Evolutionary conservation across 2,329 filamentous ascomycete genomes (phyloP).

Genomic region (Drechslera avenae): DNA sequence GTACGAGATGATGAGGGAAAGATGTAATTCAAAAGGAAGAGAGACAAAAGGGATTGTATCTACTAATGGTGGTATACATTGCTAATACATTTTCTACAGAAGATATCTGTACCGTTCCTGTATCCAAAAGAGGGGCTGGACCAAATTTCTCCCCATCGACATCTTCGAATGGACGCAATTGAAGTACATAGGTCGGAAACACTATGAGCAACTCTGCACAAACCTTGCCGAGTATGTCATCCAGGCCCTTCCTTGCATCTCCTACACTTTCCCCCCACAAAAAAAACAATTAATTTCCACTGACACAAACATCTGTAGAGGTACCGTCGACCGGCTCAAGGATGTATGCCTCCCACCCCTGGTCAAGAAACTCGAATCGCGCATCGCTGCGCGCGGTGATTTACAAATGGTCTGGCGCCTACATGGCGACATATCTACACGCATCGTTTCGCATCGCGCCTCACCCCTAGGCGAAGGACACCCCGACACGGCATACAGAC

Average conservation of each 20-base stretch:
- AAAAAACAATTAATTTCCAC: not conserved
- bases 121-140: constrained; percentile 19
- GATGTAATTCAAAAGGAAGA: not conserved
- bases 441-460: constrained; percentile 62
- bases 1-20: not conserved
- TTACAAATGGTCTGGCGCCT: constrained; percentile 55
- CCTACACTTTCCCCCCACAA: not conserved
- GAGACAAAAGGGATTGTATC: too few species aligned
- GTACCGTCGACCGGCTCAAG: constrained; percentile 29
- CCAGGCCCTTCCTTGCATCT: too few species aligned
- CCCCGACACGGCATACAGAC: constrained; percentile 31
- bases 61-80: not conserved
- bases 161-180: constrained; percentile 13
- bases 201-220: constrained; percentile 67
- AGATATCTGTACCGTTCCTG: constrained; percentile 22
- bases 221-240: constrained; percentile 57
- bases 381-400: constrained; percentile 58
- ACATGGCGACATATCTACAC: constrained; percentile 45
- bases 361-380: constrained; percentile 56
- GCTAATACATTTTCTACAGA: constrained; percentile 13
- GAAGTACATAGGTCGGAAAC: constrained; percentile 55
- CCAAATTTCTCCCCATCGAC: constrained; percentile 21
- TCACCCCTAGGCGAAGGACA: constrained; percentile 49
- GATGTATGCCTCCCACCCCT: constrained; percentile 62
- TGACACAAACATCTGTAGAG: constrained; percentile 24